Percentiles rank a stretch among this genome's conserved stretches.
These are phyloP conservation scores for Tripterygium wilfordii DNA, from an alignment of 177 flowering plant genomes.

Conservation along the genomic window DNA sequence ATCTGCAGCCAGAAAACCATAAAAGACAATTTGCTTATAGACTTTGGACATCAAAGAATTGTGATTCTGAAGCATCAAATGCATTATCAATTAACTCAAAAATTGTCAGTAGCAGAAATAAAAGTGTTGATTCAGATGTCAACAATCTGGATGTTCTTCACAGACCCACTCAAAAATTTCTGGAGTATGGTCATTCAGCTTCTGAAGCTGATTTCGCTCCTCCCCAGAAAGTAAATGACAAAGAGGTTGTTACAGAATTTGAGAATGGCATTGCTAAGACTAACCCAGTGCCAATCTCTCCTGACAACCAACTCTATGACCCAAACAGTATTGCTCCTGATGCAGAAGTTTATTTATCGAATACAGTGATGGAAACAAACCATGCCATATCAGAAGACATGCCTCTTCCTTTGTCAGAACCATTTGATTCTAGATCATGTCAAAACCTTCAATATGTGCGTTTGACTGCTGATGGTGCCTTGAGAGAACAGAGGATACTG, in stretches of 20 bases:
- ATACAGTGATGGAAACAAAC: slow-evolving; percentile 14
- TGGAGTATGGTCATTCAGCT: slow-evolving; percentile 15
- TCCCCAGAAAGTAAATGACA: slow-evolving; percentile 9
- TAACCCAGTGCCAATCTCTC: slow-evolving; percentile 12
- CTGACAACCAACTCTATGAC: slow-evolving; percentile 17
- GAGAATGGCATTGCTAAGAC: slow-evolving; percentile 17
- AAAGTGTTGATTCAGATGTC: slow-evolving; percentile 5
- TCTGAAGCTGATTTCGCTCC: slow-evolving; percentile 13
- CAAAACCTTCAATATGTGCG: slow-evolving; percentile 39
- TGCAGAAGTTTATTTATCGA: slow-evolving; percentile 20
- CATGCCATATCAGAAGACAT: slow-evolving; percentile 15
- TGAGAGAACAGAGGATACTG: slow-evolving; percentile 65
- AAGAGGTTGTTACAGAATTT: slow-evolving; percentile 14
- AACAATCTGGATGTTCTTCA: slow-evolving; percentile 18
- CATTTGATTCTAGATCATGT: slow-evolving; percentile 27
- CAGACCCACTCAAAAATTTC: slow-evolving; percentile 15
- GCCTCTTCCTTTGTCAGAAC: slow-evolving; percentile 12
- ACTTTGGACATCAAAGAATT: slow-evolving; percentile 64
- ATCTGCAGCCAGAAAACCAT: slow-evolving; percentile 48
- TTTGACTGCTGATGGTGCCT: slow-evolving; percentile 28
- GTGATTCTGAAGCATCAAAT: slow-evolving; percentile 22
- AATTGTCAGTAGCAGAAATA: slow-evolving; percentile 12
- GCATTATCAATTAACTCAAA: slow-evolving; percentile 19
- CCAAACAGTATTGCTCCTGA: slow-evolving; percentile 11
- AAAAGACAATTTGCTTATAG: slow-evolving; percentile 54